Percentiles rank a stretch among this genome's conserved stretches.
Evolutionary conservation across 805 yeast species (phyloP).

Genomic region (Dipodascus albidus): DNA sequence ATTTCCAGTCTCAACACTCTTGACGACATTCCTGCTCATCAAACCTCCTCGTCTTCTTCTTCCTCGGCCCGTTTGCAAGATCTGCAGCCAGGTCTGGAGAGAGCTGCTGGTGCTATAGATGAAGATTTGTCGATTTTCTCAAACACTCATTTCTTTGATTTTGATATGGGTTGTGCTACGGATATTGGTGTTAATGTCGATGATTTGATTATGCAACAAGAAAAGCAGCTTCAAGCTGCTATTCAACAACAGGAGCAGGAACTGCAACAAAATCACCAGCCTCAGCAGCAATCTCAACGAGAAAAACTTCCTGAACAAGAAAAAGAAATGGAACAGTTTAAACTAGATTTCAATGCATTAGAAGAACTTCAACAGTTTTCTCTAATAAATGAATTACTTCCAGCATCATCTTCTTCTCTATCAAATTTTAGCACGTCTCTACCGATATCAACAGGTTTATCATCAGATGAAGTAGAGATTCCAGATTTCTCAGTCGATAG

Average conservation of each 20-base stretch:
- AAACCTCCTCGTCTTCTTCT: slow-evolving; percentile 8
- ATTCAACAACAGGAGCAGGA: neutral
- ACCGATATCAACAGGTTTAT: neutral
- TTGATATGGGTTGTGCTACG: slow-evolving; percentile 29
- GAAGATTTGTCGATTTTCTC: slow-evolving; percentile 27
- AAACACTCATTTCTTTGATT: slow-evolving; percentile 28
- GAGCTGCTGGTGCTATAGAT: slow-evolving; percentile 2
- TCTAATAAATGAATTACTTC: neutral
- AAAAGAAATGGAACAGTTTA: neutral
- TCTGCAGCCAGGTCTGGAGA: neutral
- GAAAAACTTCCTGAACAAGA: neutral
- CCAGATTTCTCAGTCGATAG: neutral
- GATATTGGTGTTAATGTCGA: slow-evolving; percentile 26
- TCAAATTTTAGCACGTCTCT: slow-evolving; percentile 3
- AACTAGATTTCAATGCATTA: neutral
- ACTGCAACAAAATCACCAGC: slow-evolving; percentile 3
- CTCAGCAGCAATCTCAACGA: neutral
- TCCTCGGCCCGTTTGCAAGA: slow-evolving; percentile 1
- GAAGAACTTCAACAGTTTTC: slow-evolving; percentile 2
- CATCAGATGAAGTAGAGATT: neutral
- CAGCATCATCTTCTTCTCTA: slow-evolving; percentile 2
- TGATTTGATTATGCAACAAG: slow-evolving; percentile 24
- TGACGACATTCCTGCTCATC: slow-evolving; percentile 15
- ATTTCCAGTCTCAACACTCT: slow-evolving; percentile 23
- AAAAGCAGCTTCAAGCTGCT: slow-evolving; percentile 18